Conservation (phyloP, 192 early-diverging fungal genomes). For the Dissophora globulifera region DNA sequence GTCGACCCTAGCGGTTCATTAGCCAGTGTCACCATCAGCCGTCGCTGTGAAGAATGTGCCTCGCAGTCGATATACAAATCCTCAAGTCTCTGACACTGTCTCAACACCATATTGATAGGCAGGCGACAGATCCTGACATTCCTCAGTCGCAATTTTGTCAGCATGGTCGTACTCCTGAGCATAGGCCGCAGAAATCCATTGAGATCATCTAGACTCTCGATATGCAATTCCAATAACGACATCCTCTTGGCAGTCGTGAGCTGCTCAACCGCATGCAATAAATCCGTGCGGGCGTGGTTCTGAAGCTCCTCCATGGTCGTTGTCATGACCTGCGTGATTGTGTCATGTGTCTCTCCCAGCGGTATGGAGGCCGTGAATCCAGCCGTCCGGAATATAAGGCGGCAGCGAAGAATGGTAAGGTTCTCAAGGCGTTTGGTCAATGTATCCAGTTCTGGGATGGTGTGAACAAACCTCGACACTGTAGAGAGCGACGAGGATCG, state of each 20-base stretch:
- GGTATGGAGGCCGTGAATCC: neutral
- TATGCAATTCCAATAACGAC: slow-evolving; percentile 4
- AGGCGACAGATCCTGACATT: neutral
- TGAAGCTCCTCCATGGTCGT: slow-evolving; percentile 4
- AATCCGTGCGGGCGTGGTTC: slow-evolving; percentile 1
- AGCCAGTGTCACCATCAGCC: slow-evolving; percentile 4
- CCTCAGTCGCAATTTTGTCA: slow-evolving; percentile 6
- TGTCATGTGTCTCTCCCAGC: neutral
- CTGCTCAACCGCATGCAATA: neutral
- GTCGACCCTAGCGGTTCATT: too few relatives aligned
- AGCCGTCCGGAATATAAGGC: neutral
- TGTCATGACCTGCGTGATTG: neutral
- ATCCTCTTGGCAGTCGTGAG: neutral
- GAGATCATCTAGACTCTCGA: slow-evolving; percentile 10
- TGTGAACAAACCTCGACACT: neutral
- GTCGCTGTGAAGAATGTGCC: neutral
- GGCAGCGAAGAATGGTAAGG: neutral
- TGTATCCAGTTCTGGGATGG: neutral
- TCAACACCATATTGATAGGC: slow-evolving; percentile 2
- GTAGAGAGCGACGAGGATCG: neutral
- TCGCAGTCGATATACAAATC: slow-evolving; percentile 10
- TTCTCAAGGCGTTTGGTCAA: slow-evolving; percentile 5
- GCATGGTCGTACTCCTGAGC: neutral
- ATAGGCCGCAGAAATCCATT: slow-evolving; percentile 15
- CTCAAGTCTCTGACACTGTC: slow-evolving; percentile 3